A percentile compares a stretch with the other conserved stretches of the same genome.
Evolutionary conservation across 257 asterid species (phyloP).

Genomic region (Nicotiana attenuata): DNA sequence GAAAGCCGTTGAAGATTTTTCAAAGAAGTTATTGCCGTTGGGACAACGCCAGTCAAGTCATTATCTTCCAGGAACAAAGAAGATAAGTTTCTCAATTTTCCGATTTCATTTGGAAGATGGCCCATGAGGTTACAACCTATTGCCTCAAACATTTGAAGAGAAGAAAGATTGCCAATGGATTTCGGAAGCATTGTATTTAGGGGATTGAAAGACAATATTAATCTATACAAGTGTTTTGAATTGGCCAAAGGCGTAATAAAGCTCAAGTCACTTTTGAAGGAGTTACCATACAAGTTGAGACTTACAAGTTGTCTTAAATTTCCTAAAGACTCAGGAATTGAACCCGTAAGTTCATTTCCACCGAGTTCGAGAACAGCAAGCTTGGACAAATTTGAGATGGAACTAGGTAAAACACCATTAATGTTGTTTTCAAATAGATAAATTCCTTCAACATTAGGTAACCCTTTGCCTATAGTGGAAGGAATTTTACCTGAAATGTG

Average conservation of each 20-base stretch:
- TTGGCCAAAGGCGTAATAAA: conserved; percentile 33
- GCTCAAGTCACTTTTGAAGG: background rate
- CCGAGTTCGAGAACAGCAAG: background rate
- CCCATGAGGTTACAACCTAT: no score
- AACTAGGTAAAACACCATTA: conserved; percentile 10
- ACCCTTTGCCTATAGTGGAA: conserved; percentile 1
- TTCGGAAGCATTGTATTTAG: no score
- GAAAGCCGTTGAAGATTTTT: no score
- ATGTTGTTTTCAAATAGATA: background rate
- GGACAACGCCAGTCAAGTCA: no score
- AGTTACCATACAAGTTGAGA: conserved; percentile 7
- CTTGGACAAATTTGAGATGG: conserved; percentile 18
- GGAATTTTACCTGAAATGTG: conserved; percentile 24
- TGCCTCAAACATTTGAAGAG: no score
- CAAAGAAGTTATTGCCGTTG: no score
- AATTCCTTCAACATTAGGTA: conserved; percentile 6
- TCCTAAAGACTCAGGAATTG: conserved; percentile 14
- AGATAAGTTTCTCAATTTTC: no score
- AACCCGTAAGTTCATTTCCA: background rate
- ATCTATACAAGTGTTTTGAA: background rate
- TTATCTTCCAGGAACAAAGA: no score
- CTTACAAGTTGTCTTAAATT: background rate
- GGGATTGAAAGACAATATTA: background rate
- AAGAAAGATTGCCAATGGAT: no score
- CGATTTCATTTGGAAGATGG: no score